Evolutionary conservation across 2,329 filamentous ascomycete species (phyloP).

Genomic region (Lachnellula hyalina): DNA sequence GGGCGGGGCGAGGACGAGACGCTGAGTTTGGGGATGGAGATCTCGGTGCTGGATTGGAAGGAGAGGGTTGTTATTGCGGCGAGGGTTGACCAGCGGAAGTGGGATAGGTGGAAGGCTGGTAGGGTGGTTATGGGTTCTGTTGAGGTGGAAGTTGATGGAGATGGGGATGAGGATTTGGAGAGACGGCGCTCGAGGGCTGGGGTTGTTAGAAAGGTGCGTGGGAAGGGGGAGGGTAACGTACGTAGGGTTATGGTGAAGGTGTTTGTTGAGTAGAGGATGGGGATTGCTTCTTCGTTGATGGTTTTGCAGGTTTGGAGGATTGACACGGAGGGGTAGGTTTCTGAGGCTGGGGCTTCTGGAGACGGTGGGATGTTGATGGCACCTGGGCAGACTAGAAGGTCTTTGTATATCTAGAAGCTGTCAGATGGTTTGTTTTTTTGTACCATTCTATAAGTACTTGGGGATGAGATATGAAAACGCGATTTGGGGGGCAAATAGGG

Average conservation of each 20-base stretch:
- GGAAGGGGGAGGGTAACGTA: background rate
- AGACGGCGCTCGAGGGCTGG: background rate
- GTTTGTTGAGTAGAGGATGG: conserved; percentile 30
- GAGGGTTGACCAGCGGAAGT: conserved; percentile 19
- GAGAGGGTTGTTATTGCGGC: conserved; percentile 7
- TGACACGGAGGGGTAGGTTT: conserved; percentile 20
- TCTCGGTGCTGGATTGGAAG: background rate
- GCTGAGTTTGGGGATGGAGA: background rate
- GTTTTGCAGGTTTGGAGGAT: conserved; percentile 30
- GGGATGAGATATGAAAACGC: background rate
- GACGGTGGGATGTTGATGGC: conserved; percentile 5
- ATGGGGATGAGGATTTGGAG: background rate
- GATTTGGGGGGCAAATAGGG: too few relatives aligned
- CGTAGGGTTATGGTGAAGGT: conserved; percentile 26
- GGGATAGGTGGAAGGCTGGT: conserved; percentile 6
- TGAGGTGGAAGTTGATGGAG: background rate
- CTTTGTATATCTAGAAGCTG: conserved; percentile 11
- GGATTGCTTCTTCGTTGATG: conserved; percentile 29
- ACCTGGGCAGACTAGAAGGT: conserved; percentile 19
- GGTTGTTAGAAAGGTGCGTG: background rate
- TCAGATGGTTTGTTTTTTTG: background rate
- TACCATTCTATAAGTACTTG: background rate
- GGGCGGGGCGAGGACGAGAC: background rate
- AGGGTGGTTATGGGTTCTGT: too few relatives aligned
- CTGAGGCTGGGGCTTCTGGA: conserved; percentile 1